Evolutionary conservation across 176 grass and related monocot species (phyloP).

Genomic region (Carex parvula): DNA sequence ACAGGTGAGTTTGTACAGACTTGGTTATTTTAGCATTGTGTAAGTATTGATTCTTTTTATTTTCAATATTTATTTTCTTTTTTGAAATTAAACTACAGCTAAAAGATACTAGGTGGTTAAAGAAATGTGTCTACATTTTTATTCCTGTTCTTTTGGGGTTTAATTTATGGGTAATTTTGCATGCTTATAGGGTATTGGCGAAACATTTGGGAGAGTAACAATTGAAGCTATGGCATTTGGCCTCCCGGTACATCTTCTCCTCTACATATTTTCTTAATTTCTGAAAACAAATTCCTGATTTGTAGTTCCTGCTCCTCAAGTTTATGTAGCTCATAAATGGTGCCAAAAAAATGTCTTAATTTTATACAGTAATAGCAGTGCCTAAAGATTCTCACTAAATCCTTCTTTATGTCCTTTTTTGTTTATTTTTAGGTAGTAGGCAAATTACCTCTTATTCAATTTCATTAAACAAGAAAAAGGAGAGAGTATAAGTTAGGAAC

Average conservation of each 20-base stretch:
- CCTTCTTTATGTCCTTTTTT: not conserved
- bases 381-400: not conserved
- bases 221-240: conserved; percentile 69
- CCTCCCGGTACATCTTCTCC: conserved; percentile 32
- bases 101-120: not conserved
- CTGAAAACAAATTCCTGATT: not conserved
- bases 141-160: not conserved
- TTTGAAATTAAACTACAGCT: not conserved
- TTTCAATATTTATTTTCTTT: not conserved
- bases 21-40: not conserved
- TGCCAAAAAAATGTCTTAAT: not conserved
- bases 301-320: not conserved
- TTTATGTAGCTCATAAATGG: not conserved
- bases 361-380: not conserved
- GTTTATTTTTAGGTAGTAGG: not conserved
- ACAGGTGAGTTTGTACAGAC: conserved; percentile 38
- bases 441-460: not conserved
- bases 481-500: not conserved
- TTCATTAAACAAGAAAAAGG: not conserved
- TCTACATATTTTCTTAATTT: not conserved
- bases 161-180: conserved; percentile 3
- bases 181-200: conserved; percentile 37
- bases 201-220: conserved; percentile 57
- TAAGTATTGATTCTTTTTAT: not conserved
- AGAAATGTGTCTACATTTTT: not conserved